phyloP scores from a whole-genome alignment of 495 filamentous ascomycete genomes.

The Penicillium ochrochloron region DNA sequence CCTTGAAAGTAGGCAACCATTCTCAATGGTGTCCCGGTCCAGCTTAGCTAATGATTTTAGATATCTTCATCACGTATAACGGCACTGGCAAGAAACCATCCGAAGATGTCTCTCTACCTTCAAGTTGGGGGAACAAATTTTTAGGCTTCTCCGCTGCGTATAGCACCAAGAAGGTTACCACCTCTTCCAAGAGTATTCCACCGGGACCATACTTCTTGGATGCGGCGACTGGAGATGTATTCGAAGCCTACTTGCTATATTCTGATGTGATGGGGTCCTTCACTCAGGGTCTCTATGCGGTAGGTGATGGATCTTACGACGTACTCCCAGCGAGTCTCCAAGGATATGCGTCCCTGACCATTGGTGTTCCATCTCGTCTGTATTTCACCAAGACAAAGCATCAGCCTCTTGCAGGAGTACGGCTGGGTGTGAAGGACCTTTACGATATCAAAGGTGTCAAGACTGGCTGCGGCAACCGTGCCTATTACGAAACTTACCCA shows the following conservation, averaged over 20 bases:
- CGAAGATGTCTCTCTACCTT: neutral
- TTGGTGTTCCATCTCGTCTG: slow-evolving; percentile 52
- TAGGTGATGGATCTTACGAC: slow-evolving; percentile 22
- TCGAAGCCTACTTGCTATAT: slow-evolving; percentile 47
- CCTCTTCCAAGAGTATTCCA: slow-evolving; percentile 32
- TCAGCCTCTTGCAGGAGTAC: slow-evolving; percentile 6
- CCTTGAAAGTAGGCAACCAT: slow-evolving; percentile 26
- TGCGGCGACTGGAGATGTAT: slow-evolving; percentile 39
- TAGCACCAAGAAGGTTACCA: slow-evolving; percentile 17
- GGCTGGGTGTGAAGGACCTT: slow-evolving; percentile 48
- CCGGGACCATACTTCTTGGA: slow-evolving; percentile 55
- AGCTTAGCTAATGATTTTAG: slow-evolving; percentile 8
- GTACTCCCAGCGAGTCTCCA: slow-evolving; percentile 6
- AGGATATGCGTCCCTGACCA: slow-evolving; percentile 21
- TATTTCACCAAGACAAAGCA: slow-evolving; percentile 24
- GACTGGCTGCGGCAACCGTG: slow-evolving; percentile 47
- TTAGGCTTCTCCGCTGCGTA: slow-evolving; percentile 2
- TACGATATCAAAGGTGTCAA: slow-evolving; percentile 47
- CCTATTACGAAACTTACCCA: slow-evolving; percentile 44
- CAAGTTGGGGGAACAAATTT: slow-evolving; percentile 4
- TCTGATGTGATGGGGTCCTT: slow-evolving; percentile 47
- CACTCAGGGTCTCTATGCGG: slow-evolving; percentile 34
- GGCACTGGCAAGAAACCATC: neutral
- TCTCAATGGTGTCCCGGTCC: too few species aligned
- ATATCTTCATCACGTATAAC: neutral